Conservation (phyloP, 768 basidiomycete species). For the Lactarius pseudohatsudake region DNA sequence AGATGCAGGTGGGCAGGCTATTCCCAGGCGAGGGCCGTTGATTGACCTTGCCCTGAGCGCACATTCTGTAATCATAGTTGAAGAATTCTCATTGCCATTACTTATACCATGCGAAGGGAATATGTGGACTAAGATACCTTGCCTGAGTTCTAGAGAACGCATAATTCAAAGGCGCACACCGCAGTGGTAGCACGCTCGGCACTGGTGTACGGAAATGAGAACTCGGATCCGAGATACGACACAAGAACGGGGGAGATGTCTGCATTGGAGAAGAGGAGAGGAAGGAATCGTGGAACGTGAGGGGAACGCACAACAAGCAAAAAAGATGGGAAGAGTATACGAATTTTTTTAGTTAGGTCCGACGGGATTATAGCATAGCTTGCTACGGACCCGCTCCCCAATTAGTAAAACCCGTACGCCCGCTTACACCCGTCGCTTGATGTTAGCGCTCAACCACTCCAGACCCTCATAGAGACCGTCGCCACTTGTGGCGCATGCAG, state of each 20-base stretch:
- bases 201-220: slow-evolving; percentile 23
- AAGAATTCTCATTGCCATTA: slow-evolving; percentile 25
- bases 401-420: slow-evolving; percentile 34
- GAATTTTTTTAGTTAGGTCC: slow-evolving; percentile 37
- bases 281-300: slow-evolving; percentile 15
- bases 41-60: slow-evolving; percentile 16
- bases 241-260: slow-evolving; percentile 22
- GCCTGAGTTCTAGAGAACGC: slow-evolving; percentile 27
- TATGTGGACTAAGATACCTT: slow-evolving; percentile 28
- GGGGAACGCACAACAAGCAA: slow-evolving; percentile 33
- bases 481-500: slow-evolving; percentile 97
- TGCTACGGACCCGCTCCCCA: slow-evolving; percentile 44
- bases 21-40: slow-evolving; percentile 68
- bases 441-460: slow-evolving; percentile 93
- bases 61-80: slow-evolving; percentile 16
- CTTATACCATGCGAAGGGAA: slow-evolving; percentile 22
- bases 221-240: slow-evolving; percentile 27
- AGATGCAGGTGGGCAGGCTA: slow-evolving; percentile 69
- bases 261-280: slow-evolving; percentile 16
- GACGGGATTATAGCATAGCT: slow-evolving; percentile 59
- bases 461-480: slow-evolving; percentile 98
- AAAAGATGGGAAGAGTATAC: slow-evolving; percentile 27
- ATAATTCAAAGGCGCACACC: slow-evolving; percentile 19
- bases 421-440: slow-evolving; percentile 76
- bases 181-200: slow-evolving; percentile 18